Evolutionary conservation across 139 green algal species (phyloP), one percentile per base, ranked within the genome.

Genomic region (Chlorella sp.): DNA sequence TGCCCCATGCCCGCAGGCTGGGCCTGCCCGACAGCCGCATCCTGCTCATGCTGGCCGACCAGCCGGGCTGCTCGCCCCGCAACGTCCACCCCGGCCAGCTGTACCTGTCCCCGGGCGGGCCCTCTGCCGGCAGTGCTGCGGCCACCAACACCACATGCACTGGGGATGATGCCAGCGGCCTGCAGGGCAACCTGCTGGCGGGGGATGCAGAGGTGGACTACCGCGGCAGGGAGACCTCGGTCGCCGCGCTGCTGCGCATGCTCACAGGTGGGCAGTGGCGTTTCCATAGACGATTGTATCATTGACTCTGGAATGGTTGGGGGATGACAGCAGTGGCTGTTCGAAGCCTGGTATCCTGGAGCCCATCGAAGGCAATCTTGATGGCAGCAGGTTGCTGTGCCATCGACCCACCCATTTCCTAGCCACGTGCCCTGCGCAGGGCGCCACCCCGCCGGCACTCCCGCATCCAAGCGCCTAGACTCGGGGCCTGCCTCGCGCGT

Each of bases 11-110:
- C 28, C 60, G 46, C 82, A 92, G 93, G 32, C 85, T 98, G 68
- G 97, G 97, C 36, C 95, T 99, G 17, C 96, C 97, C 32, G 97
- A 99, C 83, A 92, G 87, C 86, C 91, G 95, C 84, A 98, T 99
- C 84, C 92, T 99, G 26, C 85, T 99, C 24, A 98, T 99, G 95
- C 83, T 98, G 6, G 93, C 94, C 24, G 96, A 98, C 70, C 92
- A 97, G 77, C 86, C 96, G 44, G 94, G 97, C 6, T 99, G 97
- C 93, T 96, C 97, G 80, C 79, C 95, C 0, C 89, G 96, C 20
- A 99, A 98, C 75, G 51, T 90, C 0, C 90, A 92, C 36, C 92
- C 95, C 0, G 92, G 87, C 46, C 76, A 60, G 28, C 40, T 83
- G 36, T 73, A 62, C 77, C 41, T 83, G 14, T 41, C 58, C 7